These are phyloP conservation scores for Miscanthus lutarioriparius DNA, from an alignment of 176 grass and related monocot species.

Conservation along the genomic window DNA sequence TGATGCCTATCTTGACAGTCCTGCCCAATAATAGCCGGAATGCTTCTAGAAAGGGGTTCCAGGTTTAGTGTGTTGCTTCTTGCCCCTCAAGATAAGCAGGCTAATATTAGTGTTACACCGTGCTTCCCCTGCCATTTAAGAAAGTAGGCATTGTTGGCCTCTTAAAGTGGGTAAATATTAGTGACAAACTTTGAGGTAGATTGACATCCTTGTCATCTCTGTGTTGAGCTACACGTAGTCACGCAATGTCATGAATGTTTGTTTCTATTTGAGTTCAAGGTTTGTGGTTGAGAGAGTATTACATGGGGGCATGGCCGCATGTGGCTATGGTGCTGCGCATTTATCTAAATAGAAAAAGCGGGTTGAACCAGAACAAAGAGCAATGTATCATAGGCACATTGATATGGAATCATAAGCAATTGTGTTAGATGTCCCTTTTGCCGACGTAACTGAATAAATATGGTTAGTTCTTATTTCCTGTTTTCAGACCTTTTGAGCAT, in stretches of 20 bases:
- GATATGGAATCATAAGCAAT: constrained; percentile 8
- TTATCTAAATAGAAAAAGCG: constrained; percentile 28
- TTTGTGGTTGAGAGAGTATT: constrained; percentile 13
- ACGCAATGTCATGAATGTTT: neutral
- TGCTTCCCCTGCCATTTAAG: constrained; percentile 16
- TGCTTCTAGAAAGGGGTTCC: neutral
- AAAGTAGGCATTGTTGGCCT: constrained; percentile 8
- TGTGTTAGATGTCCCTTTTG: neutral
- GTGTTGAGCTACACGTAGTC: neutral
- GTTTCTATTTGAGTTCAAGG: neutral
- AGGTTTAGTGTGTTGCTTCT: neutral
- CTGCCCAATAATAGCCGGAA: neutral
- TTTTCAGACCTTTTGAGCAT: neutral
- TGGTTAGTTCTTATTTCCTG: constrained; percentile 27
- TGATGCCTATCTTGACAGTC: neutral
- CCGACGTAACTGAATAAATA: constrained; percentile 6
- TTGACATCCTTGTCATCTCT: neutral
- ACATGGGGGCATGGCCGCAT: neutral
- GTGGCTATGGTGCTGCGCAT: neutral
- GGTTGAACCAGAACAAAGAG: neutral
- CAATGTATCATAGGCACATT: neutral
- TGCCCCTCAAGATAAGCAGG: neutral
- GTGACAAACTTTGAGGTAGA: neutral
- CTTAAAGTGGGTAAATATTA: constrained; percentile 16
- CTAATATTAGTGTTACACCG: neutral